Evolutionary conservation across 1,284 basidiomycete genomes (phyloP), one percentile per base, ranked within the genome.

Genomic region (Leccinum variabile): DNA sequence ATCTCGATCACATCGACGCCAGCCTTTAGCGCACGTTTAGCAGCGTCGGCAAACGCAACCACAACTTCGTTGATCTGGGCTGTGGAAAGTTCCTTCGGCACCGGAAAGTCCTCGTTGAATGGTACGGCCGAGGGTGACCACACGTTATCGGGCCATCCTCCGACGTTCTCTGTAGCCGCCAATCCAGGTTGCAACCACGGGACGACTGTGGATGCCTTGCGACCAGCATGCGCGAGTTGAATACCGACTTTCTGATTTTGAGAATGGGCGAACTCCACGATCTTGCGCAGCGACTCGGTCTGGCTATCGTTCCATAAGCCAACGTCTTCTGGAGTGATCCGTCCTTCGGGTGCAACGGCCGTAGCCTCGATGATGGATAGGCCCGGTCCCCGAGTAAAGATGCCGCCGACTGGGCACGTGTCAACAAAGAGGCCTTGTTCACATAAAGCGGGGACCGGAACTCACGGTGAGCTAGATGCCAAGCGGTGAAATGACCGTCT

Each of bases 221-320:
- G 79, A 0, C 92, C 92, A 0, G 90, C 91, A 69, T 95, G 93
- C 0, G 85, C 86, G 14, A 96, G 82, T 74, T 96, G 94, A 57
- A 96, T 84, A 8, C 86, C 93, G 22, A 94, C 85, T 65, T 84
- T 82, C 63, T 86, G 79, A 59, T 83, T 82, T 67, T 92, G 86
- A 1, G 86, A 82, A 72, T 94, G 91, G 25, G 89, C 86, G 63
- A 91, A 92, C 50, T 89, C 83, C 65, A 92, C 88, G 63, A 95
- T 83, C 39, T 86, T 80, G 69, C 87, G 84, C 59, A 92, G 80
- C 0, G 86, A 82, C 3, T 79, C 81, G 54, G 90, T 85, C 57
- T 96, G 94, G 2, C 81, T 82, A 70, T 93, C 91, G 6, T 82
- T 79, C 91, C 92, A 96, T 60, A 95, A 78, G 1, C 92, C 92